phyloP scores from a whole-genome alignment of 805 yeast genomes.

The Candida peoriensis region DNA sequence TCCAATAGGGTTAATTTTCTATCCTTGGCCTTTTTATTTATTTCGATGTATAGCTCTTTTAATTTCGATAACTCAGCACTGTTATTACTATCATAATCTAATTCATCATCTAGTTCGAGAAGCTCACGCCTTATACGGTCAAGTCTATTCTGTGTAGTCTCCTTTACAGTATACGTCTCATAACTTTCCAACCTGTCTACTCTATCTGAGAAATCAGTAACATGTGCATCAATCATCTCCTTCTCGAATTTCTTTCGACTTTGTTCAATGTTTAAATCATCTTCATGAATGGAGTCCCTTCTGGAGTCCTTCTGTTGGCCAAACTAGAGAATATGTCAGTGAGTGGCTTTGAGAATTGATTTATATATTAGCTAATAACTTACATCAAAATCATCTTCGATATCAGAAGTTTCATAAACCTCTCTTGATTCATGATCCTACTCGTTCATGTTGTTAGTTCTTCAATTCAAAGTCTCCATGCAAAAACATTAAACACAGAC shows the following conservation, averaged over 20 bases:
- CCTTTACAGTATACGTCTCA: slow-evolving; percentile 28
- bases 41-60: slow-evolving; percentile 15
- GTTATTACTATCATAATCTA: slow-evolving; percentile 11
- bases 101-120: slow-evolving; percentile 27
- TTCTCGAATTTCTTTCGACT: slow-evolving; percentile 26
- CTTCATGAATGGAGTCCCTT: slow-evolving; percentile 22
- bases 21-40: slow-evolving; percentile 11
- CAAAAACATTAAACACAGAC: neutral
- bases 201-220: slow-evolving; percentile 24
- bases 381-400: slow-evolving; percentile 37
- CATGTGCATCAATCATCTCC: slow-evolving; percentile 20
- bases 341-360: no score
- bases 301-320: slow-evolving; percentile 1
- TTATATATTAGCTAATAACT: no score
- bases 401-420: slow-evolving; percentile 37
- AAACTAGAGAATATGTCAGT: no score
- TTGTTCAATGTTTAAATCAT: slow-evolving; percentile 9
- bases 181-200: slow-evolving; percentile 31
- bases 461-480: no score
- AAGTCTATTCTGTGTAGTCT: slow-evolving; percentile 34
- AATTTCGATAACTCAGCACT: slow-evolving; percentile 18
- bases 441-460: neutral
- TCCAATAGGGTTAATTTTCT: slow-evolving; percentile 5
- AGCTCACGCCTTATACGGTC: slow-evolving; percentile 35
- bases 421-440: slow-evolving; percentile 28